Conservation (phyloP, 2,329 filamentous ascomycete genomes). For the Aspergillus quadricinctus region DNA sequence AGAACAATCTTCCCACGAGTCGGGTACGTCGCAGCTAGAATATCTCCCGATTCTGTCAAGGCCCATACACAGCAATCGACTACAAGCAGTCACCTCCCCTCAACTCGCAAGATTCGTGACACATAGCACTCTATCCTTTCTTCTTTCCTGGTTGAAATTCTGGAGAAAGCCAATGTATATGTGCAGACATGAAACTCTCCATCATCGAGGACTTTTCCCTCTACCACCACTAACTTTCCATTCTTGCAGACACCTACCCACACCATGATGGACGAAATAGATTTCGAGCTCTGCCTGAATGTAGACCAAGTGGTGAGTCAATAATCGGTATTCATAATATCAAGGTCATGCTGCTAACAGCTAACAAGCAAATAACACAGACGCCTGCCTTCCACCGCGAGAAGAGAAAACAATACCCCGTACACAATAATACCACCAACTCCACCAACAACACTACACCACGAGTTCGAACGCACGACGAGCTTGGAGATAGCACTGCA, state of each 20-base stretch:
- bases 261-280: conserved; percentile 16
- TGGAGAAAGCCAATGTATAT: not conserved
- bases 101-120: not conserved
- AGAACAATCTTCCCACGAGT: not conserved
- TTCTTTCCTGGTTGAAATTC: not conserved
- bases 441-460: not conserved
- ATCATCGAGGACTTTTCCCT: not conserved
- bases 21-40: not conserved
- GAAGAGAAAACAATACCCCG: not conserved
- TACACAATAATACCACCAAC: not conserved
- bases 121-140: not conserved
- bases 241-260: not conserved
- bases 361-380: not conserved
- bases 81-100: not conserved
- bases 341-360: not conserved
- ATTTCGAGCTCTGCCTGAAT: conserved; percentile 17
- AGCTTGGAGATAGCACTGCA: not conserved
- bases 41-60: not conserved
- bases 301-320: conserved; percentile 12
- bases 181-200: not conserved
- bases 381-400: not conserved
- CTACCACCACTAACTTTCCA: not conserved
- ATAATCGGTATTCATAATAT: not conserved
- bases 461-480: not conserved
- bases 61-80: not conserved